Conservation (phyloP, 75 land plant species). For the Selaginella moellendorffii region DNA sequence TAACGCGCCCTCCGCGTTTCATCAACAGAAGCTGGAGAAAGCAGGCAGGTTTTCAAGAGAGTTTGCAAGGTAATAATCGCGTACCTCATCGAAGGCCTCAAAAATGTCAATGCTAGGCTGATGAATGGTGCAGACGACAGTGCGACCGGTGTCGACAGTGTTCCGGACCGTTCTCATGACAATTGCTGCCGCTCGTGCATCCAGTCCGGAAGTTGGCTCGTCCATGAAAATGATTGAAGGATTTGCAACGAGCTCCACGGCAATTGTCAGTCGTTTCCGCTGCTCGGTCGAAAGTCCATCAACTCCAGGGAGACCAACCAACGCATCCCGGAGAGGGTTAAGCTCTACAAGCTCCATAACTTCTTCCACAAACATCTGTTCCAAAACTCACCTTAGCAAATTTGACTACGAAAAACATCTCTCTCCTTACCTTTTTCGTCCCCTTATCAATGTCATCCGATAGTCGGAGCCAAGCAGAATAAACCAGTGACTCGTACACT, state of each 20-base stretch:
- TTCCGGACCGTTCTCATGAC: slow-evolving; percentile 9
- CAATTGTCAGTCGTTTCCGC: slow-evolving; percentile 2
- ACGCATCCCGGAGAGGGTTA: background rate
- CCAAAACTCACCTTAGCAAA: too few relatives aligned
- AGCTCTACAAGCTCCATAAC: slow-evolving; percentile 6
- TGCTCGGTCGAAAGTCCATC: slow-evolving; percentile 4
- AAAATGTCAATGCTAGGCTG: slow-evolving; percentile 10
- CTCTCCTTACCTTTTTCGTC: background rate
- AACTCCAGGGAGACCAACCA: slow-evolving; percentile 4
- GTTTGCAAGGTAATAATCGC: too few relatives aligned
- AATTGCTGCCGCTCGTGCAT: slow-evolving; percentile 5
- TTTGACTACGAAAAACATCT: too few relatives aligned
- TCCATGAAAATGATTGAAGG: slow-evolving; percentile 9
- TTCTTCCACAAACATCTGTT: slow-evolving; percentile 6
- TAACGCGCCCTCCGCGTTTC: slow-evolving; percentile 6
- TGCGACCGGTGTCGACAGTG: slow-evolving; percentile 6
- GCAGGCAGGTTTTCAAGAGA: too few relatives aligned
- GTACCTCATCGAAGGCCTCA: slow-evolving; percentile 2
- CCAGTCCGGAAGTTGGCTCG: slow-evolving; percentile 6
- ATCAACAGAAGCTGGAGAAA: slow-evolving; percentile 1
- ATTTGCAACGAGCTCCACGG: slow-evolving; percentile 7
- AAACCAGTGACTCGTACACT: slow-evolving; percentile 5
- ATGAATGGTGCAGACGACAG: slow-evolving; percentile 9
- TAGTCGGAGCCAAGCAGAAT: slow-evolving; percentile 10
- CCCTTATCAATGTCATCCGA: slow-evolving; percentile 5